Percentiles rank a stretch among this genome's conserved stretches.
phyloP scores from a whole-genome alignment of 345 rosid species.

The Mallotus nudiflorus region DNA sequence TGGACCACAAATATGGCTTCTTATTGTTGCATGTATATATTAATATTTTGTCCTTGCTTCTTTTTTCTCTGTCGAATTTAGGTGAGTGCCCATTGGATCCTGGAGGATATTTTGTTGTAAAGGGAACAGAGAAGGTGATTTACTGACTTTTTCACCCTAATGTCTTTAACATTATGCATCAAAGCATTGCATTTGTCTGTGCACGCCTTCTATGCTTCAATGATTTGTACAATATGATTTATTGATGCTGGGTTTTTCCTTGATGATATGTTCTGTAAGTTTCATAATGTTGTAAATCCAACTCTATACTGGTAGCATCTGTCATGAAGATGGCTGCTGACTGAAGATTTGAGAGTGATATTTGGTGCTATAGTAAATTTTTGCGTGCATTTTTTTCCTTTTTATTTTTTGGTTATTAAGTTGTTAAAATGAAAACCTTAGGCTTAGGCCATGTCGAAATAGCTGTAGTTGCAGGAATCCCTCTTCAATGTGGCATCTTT shows the following conservation, averaged over 20 bases:
- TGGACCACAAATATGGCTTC: constrained; percentile 13
- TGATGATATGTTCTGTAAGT: background rate
- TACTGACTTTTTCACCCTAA: background rate
- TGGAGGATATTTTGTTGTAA: constrained; percentile 89
- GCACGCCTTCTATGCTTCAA: background rate
- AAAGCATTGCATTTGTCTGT: background rate
- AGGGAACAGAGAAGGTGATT: constrained; percentile 88
- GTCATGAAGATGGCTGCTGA: background rate
- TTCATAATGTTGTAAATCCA: too few relatives aligned
- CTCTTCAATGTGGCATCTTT: background rate
- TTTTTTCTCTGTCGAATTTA: constrained; percentile 29
- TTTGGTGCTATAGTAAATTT: background rate
- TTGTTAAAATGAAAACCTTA: background rate
- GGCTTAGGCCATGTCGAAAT: background rate
- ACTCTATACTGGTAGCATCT: too few relatives aligned
- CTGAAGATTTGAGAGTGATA: background rate
- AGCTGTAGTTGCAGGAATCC: background rate
- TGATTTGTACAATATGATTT: background rate
- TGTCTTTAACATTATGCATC: background rate
- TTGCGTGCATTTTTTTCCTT: background rate
- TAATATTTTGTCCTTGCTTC: background rate
- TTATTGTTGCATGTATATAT: background rate
- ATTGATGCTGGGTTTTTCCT: background rate
- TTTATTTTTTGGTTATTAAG: background rate
- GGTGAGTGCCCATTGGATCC: constrained; percentile 99